phyloP scores from a whole-genome alignment of 768 basidiomycete species.

The Mycena epipterygia region DNA sequence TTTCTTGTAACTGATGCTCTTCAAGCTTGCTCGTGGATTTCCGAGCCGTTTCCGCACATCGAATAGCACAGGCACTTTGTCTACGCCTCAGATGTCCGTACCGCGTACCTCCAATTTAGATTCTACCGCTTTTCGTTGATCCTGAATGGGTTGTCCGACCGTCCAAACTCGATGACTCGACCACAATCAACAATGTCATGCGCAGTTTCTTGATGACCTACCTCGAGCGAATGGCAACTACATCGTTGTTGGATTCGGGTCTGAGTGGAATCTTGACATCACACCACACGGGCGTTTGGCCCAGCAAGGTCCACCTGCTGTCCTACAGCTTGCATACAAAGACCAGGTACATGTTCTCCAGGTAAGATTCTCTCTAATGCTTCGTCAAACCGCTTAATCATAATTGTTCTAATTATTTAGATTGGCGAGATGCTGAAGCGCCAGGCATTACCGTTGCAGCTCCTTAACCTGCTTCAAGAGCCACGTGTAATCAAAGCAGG shows the following conservation, averaged over 20 bases:
- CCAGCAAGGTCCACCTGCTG: background rate
- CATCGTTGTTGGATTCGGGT: background rate
- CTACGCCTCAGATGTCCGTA: too few species aligned
- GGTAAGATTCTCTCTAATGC: background rate
- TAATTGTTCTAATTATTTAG: background rate
- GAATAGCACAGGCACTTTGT: too few species aligned
- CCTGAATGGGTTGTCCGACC: background rate
- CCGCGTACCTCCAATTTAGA: too few species aligned
- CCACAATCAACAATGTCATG: background rate
- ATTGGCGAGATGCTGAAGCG: background rate
- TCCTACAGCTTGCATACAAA: slow-evolving; percentile 4
- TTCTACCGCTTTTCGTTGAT: background rate
- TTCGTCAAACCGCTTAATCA: background rate
- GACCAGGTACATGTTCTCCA: background rate
- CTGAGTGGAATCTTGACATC: slow-evolving; percentile 2
- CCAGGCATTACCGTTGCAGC: background rate
- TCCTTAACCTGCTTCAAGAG: background rate
- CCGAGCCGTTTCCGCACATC: too few species aligned
- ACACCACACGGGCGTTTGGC: background rate
- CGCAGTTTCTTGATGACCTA: background rate
- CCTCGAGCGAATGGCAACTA: background rate
- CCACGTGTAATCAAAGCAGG: background rate
- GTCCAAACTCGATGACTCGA: background rate
- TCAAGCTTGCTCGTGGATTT: too few species aligned
- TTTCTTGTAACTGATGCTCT: too few species aligned